Base-by-base conservation (phyloP, 352 stramenopile species). In the Phytophthora hybrid region DNA sequence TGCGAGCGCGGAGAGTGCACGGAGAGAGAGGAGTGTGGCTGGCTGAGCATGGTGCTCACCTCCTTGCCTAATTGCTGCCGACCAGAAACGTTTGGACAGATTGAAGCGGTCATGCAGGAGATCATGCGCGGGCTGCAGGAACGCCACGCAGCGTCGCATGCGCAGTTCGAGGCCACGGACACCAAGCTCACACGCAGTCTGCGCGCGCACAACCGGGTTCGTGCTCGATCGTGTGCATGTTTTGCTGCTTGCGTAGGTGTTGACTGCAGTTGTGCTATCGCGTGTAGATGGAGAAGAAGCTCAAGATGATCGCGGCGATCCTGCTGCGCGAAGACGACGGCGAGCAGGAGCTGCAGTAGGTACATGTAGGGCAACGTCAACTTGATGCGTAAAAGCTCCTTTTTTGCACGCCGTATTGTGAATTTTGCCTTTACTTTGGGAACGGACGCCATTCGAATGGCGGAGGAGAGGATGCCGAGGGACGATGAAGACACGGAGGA, bases 251-350 rank as follows among this genome's bases (percentile, higher is more conserved):
- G 37, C 19, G 13, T 18, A 23, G 37, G 18, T n/a, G 41, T 52
- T 52, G 44, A 71, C n/a, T 18, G 26, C 7, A 21, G 5, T 29
- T 31, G 1, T 13, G 47, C 5, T 59, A 26, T 9, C 69, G 66
- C 47, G 56, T 52, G 19, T 49, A 91, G 78, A 81, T 83, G 31
- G 83, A 87, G 49, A 87, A 84, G 66, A 85, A 85, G 57, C 63
- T 87, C 21, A 85, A 87, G 76, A 83, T 83, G 78, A 84, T 87
- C 51, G 80, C 80, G 11, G 71, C 77, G 8, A 87, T 87, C 52
- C 59, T 87, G 34, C 47, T 82, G 54, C 71, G 71, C 41, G 77
- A 83, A 29, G 73, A 82, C 31, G 64, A 76, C 52, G 62, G 46
- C 31, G 66, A 79, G 63, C 67, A 81, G 23, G 70, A 67, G 10